Base-by-base conservation (phyloP, 768 basidiomycete genomes). In the Boletus pseudo-olivaceus region DNA sequence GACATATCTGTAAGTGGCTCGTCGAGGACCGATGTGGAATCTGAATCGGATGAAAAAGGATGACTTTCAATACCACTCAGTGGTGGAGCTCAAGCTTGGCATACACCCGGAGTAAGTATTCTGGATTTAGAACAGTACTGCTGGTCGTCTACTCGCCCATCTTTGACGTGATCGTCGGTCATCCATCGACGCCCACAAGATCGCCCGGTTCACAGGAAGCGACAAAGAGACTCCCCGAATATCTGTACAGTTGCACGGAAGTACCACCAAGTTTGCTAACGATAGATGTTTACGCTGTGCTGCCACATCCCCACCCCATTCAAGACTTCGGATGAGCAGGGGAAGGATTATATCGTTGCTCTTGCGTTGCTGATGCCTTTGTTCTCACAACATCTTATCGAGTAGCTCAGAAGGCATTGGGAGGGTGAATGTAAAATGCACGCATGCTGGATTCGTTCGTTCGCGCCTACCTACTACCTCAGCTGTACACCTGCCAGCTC, bases 401-500 rank as follows among this genome's bases (percentile, higher is more conserved):
- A 34, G 20, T 11, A 32, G 35, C 27, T 23, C 23, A 23, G 34
- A 34, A n/a, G 23, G 23, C 17, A 8, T 19, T 14, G 23, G 12
- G 3, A 30, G 7, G 27, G 40, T 30, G 34, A 43, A 37, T 34
- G n/a, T 4, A 17, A 23, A 10, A 26, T n/a, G 27, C 14, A 52
- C 14, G 1, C 19, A 30, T 40, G 14, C 14, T 56, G 8, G 5
- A 23, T 34, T 34, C 14, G 8, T 35, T 46, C 11, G 7, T 33
- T 20, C 7, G 2, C 44, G 15, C 8, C 33, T 32, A 41, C 44
- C 35, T 46, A 53, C 20, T 49, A 75, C 75, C 73, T 80, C 23
- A 64, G 56, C 19, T 67, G 78, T 80, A 26, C 76, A 26, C 32
- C 77, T 1, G 80, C 83, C 47, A 78, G 67, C 1, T 59, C 61